phyloP scores from a whole-genome alignment of 1,139 yeast genomes.

The Geotrichum europaeum region DNA sequence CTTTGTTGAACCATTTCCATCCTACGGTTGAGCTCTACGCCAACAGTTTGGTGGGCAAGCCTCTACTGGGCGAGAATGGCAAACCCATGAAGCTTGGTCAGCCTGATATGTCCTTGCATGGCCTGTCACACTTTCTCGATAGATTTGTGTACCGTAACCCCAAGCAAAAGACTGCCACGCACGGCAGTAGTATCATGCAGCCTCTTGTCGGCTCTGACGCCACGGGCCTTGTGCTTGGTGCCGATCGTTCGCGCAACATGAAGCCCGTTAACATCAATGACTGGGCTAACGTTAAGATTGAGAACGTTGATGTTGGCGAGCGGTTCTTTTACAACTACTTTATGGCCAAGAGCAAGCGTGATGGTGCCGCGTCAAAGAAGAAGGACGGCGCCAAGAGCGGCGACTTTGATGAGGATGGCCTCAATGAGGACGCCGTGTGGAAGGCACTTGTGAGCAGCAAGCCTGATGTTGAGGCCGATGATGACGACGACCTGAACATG shows the following conservation, averaged over 20 bases:
- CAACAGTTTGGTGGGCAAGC: constrained; percentile 29
- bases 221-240: constrained; percentile 67
- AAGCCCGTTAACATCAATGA: constrained; percentile 74
- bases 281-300: constrained; percentile 65
- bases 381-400: constrained; percentile 21
- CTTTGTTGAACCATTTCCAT: constrained; percentile 75
- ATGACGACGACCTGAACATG: constrained; percentile 23
- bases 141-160: constrained; percentile 93
- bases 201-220: constrained; percentile 84
- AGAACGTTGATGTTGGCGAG: constrained; percentile 79
- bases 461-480: constrained; percentile 63
- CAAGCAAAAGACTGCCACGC: constrained; percentile 60
- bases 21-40: constrained; percentile 89
- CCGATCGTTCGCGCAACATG: constrained; percentile 16
- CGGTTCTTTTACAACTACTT: constrained; percentile 86
- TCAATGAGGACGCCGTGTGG: constrained; percentile 63
- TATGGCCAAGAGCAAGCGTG: constrained; percentile 48
- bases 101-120: constrained; percentile 87
- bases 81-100: constrained; percentile 43
- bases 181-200: constrained; percentile 95
- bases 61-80: constrained; percentile 40
- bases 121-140: constrained; percentile 86
- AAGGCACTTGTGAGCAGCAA: constrained; percentile 76
- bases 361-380: constrained; percentile 32
- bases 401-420: constrained; percentile 34